Percentiles rank a stretch among this genome's conserved stretches.
These are phyloP conservation scores for Chrysoporthe austroafricana DNA, from an alignment of 2,329 filamentous ascomycete species.

Conservation along the genomic window DNA sequence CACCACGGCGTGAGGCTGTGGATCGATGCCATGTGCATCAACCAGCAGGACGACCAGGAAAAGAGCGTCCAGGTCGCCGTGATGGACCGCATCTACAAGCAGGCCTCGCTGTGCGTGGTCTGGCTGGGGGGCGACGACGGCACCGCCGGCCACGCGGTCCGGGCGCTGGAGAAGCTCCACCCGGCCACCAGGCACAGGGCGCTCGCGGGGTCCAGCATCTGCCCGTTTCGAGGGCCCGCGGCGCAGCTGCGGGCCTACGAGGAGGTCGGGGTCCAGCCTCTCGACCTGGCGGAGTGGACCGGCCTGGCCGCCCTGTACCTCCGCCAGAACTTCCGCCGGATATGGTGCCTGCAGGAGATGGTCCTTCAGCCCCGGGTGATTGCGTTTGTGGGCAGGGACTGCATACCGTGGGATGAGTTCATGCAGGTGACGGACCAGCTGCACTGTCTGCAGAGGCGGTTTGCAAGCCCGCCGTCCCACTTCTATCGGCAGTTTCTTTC, in stretches of 20 bases:
- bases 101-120: slow-evolving; percentile 11
- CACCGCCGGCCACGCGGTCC: background rate
- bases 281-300: background rate
- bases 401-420: background rate
- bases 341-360: background rate
- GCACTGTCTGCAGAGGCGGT: background rate
- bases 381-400: background rate
- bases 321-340: background rate
- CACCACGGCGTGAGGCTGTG: background rate
- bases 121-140: slow-evolving; percentile 21
- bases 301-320: slow-evolving; percentile 1
- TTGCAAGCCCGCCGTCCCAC: background rate
- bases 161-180: slow-evolving; percentile 1
- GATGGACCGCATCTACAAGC: slow-evolving; percentile 19
- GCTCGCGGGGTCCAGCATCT: background rate
- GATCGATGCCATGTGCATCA: slow-evolving; percentile 23
- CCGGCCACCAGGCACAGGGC: background rate
- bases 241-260: background rate
- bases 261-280: background rate
- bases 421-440: background rate
- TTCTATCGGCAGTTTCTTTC: background rate
- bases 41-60: slow-evolving; percentile 17
- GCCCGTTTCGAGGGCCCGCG: background rate
- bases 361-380: background rate
- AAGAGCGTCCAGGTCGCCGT: slow-evolving; percentile 21